Percentiles rank a stretch among this genome's conserved stretches.
phyloP scores from a whole-genome alignment of 805 yeast genomes.

The Maudiozyma saulgeensis region DNA sequence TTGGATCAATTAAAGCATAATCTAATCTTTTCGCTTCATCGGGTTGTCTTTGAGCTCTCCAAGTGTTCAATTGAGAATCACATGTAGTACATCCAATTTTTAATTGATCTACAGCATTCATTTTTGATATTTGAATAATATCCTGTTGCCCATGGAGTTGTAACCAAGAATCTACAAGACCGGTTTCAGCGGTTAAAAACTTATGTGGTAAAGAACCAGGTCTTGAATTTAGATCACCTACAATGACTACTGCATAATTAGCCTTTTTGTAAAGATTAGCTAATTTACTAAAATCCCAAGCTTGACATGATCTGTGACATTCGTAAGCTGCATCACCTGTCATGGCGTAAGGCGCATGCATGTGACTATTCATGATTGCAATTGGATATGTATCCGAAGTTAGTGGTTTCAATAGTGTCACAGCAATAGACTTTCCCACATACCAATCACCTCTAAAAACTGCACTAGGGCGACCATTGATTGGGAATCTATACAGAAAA shows the following conservation, averaged over 20 bases:
- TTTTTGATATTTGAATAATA: constrained; percentile 32
- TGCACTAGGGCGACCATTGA: constrained; percentile 92
- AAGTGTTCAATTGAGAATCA: constrained; percentile 78
- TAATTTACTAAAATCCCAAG: constrained; percentile 83
- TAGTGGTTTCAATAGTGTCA: constrained; percentile 54
- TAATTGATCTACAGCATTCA: constrained; percentile 56
- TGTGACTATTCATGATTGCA: constrained; percentile 81
- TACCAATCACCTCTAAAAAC: constrained; percentile 94
- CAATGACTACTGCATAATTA: constrained; percentile 79
- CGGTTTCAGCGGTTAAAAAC: constrained; percentile 60
- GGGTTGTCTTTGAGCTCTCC: constrained; percentile 45
- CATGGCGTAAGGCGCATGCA: constrained; percentile 91
- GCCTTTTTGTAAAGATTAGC: constrained; percentile 52
- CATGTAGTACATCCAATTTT: constrained; percentile 76
- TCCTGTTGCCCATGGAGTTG: constrained; percentile 44
- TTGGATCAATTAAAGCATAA: constrained; percentile 69
- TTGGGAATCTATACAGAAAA: constrained; percentile 73
- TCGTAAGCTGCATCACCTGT: constrained; percentile 82
- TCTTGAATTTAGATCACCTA: constrained; percentile 85
- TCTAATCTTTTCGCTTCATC: constrained; percentile 83
- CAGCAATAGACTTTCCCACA: constrained; percentile 84
- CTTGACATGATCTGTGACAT: constrained; percentile 88
- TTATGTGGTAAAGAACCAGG: constrained; percentile 80
- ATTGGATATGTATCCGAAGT: constrained; percentile 41
- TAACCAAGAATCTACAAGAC: constrained; percentile 77